Percentiles rank a stretch among this genome's conserved stretches.
Conservation (phyloP, 805 yeast genomes). For the Kluyveromyces nonfermentans region DNA sequence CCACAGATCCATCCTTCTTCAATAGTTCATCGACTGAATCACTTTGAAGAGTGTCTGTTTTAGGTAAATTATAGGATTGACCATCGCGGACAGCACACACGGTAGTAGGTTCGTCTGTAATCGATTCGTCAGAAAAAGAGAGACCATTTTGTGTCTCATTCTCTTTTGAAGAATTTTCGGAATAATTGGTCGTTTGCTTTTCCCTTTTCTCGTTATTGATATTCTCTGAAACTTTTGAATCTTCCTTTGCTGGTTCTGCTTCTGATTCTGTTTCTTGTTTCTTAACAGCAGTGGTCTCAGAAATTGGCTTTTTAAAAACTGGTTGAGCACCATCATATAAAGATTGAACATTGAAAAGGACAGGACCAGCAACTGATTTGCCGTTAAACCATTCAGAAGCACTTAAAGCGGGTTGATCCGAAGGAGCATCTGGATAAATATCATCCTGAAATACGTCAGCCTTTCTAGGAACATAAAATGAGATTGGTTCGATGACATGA, state of each 20-base stretch:
- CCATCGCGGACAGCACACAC: not conserved
- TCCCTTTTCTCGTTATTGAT: slow-evolving; percentile 4
- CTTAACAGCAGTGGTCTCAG: slow-evolving; percentile 23
- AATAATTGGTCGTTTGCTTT: too few relatives aligned
- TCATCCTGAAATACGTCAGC: slow-evolving; percentile 89
- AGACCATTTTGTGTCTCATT: too few relatives aligned
- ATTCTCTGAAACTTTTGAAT: slow-evolving; percentile 1
- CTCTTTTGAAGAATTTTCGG: not conserved
- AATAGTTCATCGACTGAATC: slow-evolving; percentile 16
- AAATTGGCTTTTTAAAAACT: slow-evolving; percentile 21
- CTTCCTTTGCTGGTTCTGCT: slow-evolving; percentile 7
- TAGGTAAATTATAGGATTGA: not conserved
- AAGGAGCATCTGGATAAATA: slow-evolving; percentile 85
- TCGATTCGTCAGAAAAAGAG: too few relatives aligned
- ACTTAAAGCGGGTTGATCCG: slow-evolving; percentile 64
- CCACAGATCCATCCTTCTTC: slow-evolving; percentile 21
- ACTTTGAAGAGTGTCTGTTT: not conserved
- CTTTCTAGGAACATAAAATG: slow-evolving; percentile 89
- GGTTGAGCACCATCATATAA: slow-evolving; percentile 70
- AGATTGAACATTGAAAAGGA: slow-evolving; percentile 64
- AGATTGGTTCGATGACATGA: slow-evolving; percentile 75
- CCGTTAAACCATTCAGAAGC: slow-evolving; percentile 79
- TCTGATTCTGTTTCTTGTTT: slow-evolving; percentile 16
- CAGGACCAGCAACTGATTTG: slow-evolving; percentile 72
- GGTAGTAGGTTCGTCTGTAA: not conserved